These are phyloP conservation scores for Rhytidhysteron rufulum DNA, from an alignment of 2,329 filamentous ascomycete genomes.

Conservation along the genomic window DNA sequence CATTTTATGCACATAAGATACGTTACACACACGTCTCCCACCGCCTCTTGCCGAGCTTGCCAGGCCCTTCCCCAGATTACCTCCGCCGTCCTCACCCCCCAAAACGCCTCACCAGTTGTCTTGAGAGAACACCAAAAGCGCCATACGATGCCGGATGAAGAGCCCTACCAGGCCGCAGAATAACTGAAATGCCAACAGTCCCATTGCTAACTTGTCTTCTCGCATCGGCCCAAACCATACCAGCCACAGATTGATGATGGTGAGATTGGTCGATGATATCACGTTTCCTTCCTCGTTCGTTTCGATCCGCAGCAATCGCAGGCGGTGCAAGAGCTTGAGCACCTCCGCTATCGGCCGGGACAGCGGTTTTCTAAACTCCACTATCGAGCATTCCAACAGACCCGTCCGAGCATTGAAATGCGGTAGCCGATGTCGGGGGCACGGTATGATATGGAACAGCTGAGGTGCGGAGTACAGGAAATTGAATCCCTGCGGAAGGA, in stretches of 20 bases:
- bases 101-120: conserved; percentile 60
- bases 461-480: conserved; percentile 92
- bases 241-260: conserved; percentile 91
- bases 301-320: conserved; percentile 66
- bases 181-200: conserved; percentile 76
- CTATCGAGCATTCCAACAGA: conserved; percentile 80
- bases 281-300: conserved; percentile 67
- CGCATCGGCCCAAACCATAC: conserved; percentile 90
- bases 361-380: conserved; percentile 70
- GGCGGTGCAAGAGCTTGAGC: conserved; percentile 64
- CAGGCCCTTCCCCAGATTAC: no score
- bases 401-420: conserved; percentile 82
- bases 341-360: conserved; percentile 57
- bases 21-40: no score
- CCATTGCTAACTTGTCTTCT: conserved; percentile 77
- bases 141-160: conserved; percentile 80
- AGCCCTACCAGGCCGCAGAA: conserved; percentile 75
- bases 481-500: conserved; percentile 94
- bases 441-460: conserved; percentile 84
- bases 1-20: no score
- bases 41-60: no score
- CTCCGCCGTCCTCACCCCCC: background rate
- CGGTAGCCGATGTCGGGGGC: conserved; percentile 87
- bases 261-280: conserved; percentile 81
- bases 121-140: conserved; percentile 81